Percentiles rank a stretch among this genome's conserved stretches.
Conservation (phyloP, 2,329 filamentous ascomycete species). For the Macrophomina pseudophaseolina region DNA sequence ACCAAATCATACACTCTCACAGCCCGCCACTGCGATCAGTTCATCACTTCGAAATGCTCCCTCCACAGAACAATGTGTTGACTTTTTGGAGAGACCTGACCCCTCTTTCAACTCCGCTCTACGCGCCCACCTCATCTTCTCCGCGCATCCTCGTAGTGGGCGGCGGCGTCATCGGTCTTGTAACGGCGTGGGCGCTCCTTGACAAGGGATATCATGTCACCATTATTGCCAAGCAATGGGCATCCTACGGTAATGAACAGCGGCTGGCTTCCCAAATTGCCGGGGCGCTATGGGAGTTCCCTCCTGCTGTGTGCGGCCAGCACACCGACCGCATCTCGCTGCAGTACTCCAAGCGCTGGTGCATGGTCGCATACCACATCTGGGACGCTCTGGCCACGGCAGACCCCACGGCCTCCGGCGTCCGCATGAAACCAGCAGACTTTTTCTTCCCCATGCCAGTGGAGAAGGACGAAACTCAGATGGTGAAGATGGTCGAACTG, state of each 20-base stretch:
- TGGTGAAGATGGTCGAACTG: slow-evolving; percentile 49
- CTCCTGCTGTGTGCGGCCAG: slow-evolving; percentile 52
- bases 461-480: slow-evolving; percentile 42
- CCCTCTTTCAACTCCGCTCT: slow-evolving; percentile 16
- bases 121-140: slow-evolving; percentile 14
- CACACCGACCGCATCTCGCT: slow-evolving; percentile 50
- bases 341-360: slow-evolving; percentile 49
- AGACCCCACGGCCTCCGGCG: slow-evolving; percentile 39
- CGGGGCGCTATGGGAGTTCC: slow-evolving; percentile 55
- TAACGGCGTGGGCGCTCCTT: slow-evolving; percentile 51
- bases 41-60: too few relatives aligned
- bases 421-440: slow-evolving; percentile 46
- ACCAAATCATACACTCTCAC: too few relatives aligned
- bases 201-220: slow-evolving; percentile 54
- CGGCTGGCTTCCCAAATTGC: slow-evolving; percentile 55
- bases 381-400: slow-evolving; percentile 48
- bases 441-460: slow-evolving; percentile 48
- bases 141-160: slow-evolving; percentile 36
- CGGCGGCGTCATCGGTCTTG: slow-evolving; percentile 38
- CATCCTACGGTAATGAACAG: slow-evolving; percentile 38
- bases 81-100: slow-evolving; percentile 25
- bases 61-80: not conserved
- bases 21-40: too few relatives aligned
- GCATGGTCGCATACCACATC: slow-evolving; percentile 50
- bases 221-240: slow-evolving; percentile 52